phyloP scores from a whole-genome alignment of 208 protist genomes.

The Wallacemonas collosoma region DNA sequence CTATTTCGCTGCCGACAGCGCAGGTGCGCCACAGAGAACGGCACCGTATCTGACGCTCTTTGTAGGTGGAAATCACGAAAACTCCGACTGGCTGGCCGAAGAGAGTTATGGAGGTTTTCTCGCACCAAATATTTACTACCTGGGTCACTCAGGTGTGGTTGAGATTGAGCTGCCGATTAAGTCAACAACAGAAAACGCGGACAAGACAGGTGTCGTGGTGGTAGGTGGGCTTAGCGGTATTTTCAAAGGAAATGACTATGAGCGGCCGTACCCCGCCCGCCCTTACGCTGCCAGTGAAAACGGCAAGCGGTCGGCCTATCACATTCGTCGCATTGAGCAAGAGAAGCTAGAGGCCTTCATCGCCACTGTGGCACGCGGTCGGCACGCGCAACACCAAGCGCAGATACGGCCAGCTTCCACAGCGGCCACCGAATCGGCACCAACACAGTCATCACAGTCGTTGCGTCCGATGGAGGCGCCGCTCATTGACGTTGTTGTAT shows the following conservation, averaged over 20 bases:
- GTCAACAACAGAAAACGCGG: not conserved
- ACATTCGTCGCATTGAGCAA: conserved; percentile 85
- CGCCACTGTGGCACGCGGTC: conserved; percentile 19
- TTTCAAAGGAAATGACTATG: conserved; percentile 87
- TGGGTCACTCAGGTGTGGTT: conserved; percentile 95
- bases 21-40: not conserved
- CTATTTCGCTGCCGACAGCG: conserved; percentile 86
- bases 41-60: conserved; percentile 98
- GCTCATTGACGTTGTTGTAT: conserved; percentile 79
- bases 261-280: conserved; percentile 62
- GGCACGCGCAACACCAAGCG: not conserved
- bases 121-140: conserved; percentile 98
- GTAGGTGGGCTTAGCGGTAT: conserved; percentile 80
- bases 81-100: conserved; percentile 94
- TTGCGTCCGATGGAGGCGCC: not conserved
- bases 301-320: conserved; percentile 80
- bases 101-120: conserved; percentile 97
- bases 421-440: conserved; percentile 13
- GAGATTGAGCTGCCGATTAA: conserved; percentile 74
- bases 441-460: not conserved
- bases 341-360: conserved; percentile 73
- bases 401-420: not conserved
- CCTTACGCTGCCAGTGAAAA: conserved; percentile 57
- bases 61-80: conserved; percentile 99
- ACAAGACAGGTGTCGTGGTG: conserved; percentile 4